A percentile compares a stretch with the other conserved stretches of the same genome.
phyloP scores from a whole-genome alignment of 2,329 filamentous ascomycete genomes.

The Cladosporium colombiae region DNA sequence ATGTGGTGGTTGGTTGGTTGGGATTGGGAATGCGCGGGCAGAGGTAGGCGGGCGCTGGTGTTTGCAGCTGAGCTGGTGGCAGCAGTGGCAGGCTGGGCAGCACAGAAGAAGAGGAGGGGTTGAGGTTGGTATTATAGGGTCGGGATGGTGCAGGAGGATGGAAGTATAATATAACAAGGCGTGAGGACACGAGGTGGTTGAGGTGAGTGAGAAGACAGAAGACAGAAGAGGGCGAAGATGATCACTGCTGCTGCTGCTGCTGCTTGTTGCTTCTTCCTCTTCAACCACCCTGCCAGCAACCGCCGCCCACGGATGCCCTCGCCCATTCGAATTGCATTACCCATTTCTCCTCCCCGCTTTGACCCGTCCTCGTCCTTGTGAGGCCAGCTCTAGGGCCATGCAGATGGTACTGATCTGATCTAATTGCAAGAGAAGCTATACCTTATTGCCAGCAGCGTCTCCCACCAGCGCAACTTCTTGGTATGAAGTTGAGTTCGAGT shows the following conservation, averaged over 20 bases:
- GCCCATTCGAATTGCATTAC: background rate
- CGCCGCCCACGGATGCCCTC: background rate
- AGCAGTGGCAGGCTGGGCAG: background rate
- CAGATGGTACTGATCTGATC: background rate
- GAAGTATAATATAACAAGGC: background rate
- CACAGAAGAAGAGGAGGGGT: background rate
- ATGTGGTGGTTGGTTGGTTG: background rate
- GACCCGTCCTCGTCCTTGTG: background rate
- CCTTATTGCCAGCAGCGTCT: background rate
- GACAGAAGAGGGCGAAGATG: background rate
- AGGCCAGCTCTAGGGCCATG: background rate
- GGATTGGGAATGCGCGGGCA: background rate
- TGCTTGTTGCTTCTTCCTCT: background rate
- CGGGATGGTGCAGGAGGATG: background rate
- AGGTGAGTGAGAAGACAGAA: background rate
- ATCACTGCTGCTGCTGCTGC: background rate
- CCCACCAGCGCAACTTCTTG: background rate
- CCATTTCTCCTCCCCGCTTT: background rate
- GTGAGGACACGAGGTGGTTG: slow-evolving; percentile 1
- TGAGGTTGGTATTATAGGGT: background rate
- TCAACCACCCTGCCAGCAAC: background rate
- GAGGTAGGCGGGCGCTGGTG: background rate
- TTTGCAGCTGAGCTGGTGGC: background rate
- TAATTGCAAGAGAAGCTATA: background rate
- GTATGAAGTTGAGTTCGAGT: background rate